Evolutionary conservation across 768 basidiomycete species (phyloP).

Genomic region (Kwoniella mangroviensis): DNA sequence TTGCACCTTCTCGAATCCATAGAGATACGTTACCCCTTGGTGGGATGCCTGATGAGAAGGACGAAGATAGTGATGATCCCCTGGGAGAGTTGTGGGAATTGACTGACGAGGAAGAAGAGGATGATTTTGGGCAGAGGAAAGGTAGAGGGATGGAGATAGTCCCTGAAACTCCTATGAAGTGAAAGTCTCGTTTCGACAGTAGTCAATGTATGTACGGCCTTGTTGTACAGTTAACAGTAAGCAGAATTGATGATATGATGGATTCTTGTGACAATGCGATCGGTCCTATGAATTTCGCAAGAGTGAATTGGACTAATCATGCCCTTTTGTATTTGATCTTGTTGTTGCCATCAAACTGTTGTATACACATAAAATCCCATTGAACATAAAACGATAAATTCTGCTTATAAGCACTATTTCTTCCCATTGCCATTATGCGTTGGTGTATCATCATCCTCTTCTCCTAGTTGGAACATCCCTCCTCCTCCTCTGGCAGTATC

Average conservation of each 20-base stretch:
- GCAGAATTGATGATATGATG: no score
- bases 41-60: background rate
- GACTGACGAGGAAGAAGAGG: conserved; percentile 50
- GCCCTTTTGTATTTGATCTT: no score
- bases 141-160: conserved; percentile 18
- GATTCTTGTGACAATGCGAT: no score
- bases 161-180: conserved; percentile 46
- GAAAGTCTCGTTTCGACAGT: background rate
- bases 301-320: no score
- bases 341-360: background rate
- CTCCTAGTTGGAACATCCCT: background rate
- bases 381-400: background rate
- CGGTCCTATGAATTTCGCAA: no score
- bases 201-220: background rate
- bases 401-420: background rate
- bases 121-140: background rate
- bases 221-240: no score
- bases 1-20: conserved; percentile 2
- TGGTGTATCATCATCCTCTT: background rate
- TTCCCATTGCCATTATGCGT: background rate
- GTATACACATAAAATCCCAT: background rate
- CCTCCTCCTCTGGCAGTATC: conserved; percentile 24
- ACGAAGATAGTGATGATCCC: conserved; percentile 37
- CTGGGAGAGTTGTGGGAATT: conserved; percentile 48
- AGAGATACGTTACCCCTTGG: conserved; percentile 4